Base-by-base conservation (phyloP, 1,139 yeast genomes). In the Williopsis jadinii region DNA sequence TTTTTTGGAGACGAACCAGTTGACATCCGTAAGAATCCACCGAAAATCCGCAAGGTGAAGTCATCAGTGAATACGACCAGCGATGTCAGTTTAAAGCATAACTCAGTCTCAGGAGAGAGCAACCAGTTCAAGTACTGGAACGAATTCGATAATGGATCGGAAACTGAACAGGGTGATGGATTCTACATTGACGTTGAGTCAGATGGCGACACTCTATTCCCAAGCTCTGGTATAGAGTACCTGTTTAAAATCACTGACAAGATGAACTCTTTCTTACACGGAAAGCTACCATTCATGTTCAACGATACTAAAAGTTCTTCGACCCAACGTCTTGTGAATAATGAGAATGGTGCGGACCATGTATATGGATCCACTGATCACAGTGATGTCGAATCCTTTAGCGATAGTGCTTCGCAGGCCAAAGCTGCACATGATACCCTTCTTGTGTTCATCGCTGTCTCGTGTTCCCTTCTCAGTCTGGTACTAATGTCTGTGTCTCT, bases 101-200 rank as follows among this genome's bases (percentile, higher is more conserved):
- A 41, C 54, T 55, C 42, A 50, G 50, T 49, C 31, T 52, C 62
- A 28, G 58, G 56, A 31, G 56, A 60, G 62, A 47, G 67, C 61
- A 33, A 37, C 50, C 64, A 37, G 62, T 49, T 51, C 13, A 63
- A 83, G 38, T 80, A 80, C 54, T 80, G 87, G 87, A 80, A 80
- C 55, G 87, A 80, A 58, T 80, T 80, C 55, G 87, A 80, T 53
- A 73, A 80, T 51, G 82, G 79, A 1, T 79, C 76, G 31, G 78
- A 72, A 27, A 71, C 64, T 28, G 66, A 58, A 15, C 64, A 61
- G 5, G 56, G 50, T 9, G 55, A 51, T 14, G 60, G 55, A 1
- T 62, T 61, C 14, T 62, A 63, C 54, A 56, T 59, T 11, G 50
- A 49, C 12, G 58, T 63, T 34, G 60, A 56, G 36, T 52, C 59